Evolutionary conservation across 495 filamentous ascomycete genomes (phyloP), one percentile per base, ranked within the genome.

Genomic region (Podospora fimiseda): DNA sequence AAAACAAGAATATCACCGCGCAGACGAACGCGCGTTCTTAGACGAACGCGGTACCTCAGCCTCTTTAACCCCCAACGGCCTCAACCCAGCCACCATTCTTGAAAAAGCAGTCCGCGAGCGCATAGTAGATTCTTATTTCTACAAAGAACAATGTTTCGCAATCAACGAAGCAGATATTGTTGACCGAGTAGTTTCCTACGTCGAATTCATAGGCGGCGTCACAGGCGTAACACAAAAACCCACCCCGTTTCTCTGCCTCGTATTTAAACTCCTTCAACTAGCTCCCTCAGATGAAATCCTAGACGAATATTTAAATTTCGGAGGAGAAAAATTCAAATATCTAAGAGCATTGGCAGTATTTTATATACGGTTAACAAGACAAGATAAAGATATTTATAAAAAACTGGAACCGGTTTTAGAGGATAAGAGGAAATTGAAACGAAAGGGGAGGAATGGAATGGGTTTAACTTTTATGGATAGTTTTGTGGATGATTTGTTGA

Each of bases 101-200:
- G 90, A 96, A 61, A 93, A 91, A 65, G 84, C 89, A 13, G 88
- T 95, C 52, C 86, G 90, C 53, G 92, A 98, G 66, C 90, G 93
- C 62, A 96, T 98, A 68, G 82, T 88, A 51, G 88, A 95, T 55
- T 86, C 82, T 56, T 93, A 94, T 72, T 98, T 96, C 74, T 98
- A 89, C 87, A 96, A 96, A 70, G 94, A 97, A 67, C 91, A 96
- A 68, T 94, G 91, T 65, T 98, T 96, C 73, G 93, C 86, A 19
- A 74, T 98, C 55, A 97, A 97, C 71, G 89, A 90, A 49, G 88
- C 76, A 75, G 58, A 96, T 86, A 48, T 96, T 1, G 86, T 94
- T 57, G 89, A 96, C 73, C 90, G 93, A 27, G 91, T 92, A 2
- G 85, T 87, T 33, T 86, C 90, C 53, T 74, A 95, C 55, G 87